Evolutionary conservation across 768 basidiomycete species (phyloP).

Genomic region (Steccherinum ochraceum): DNA sequence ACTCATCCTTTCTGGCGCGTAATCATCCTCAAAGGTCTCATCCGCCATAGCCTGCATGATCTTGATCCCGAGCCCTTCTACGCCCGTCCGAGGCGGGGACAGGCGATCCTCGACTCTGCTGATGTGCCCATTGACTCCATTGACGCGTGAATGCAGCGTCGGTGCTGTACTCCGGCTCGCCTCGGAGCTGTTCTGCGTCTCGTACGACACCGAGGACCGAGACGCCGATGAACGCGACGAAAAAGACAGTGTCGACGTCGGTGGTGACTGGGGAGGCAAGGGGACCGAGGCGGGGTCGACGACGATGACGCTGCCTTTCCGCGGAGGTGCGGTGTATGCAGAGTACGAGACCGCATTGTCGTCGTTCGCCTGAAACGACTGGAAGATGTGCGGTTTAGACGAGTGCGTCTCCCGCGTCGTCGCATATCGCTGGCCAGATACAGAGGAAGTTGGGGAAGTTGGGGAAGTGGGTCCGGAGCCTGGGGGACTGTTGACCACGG

Average conservation of each 20-base stretch:
- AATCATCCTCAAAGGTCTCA: neutral
- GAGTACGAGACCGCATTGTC: conserved; percentile 21
- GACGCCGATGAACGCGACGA: conserved; percentile 75
- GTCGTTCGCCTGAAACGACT: conserved; percentile 14
- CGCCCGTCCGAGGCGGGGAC: conserved; percentile 16
- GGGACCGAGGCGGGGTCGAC: conserved; percentile 54
- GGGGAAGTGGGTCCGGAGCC: conserved; percentile 12
- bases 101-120: conserved; percentile 24
- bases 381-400: conserved; percentile 14
- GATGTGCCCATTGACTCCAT: conserved; percentile 11
- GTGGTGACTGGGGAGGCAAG: conserved; percentile 66
- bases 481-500: conserved; percentile 10
- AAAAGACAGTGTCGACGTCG: conserved; percentile 62
- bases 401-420: conserved; percentile 17
- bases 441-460: conserved; percentile 4
- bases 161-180: conserved; percentile 31
- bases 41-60: neutral
- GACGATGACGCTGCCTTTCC: neutral
- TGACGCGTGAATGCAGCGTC: conserved; percentile 38
- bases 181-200: conserved; percentile 22
- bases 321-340: conserved; percentile 8
- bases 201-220: conserved; percentile 38
- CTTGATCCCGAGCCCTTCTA: conserved; percentile 12
- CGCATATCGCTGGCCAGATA: conserved; percentile 11
- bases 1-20: conserved; percentile 1